Evolutionary conservation across 305 asterid genomes (phyloP), one percentile per base, ranked within the genome.

Genomic region (Withania somnifera): DNA sequence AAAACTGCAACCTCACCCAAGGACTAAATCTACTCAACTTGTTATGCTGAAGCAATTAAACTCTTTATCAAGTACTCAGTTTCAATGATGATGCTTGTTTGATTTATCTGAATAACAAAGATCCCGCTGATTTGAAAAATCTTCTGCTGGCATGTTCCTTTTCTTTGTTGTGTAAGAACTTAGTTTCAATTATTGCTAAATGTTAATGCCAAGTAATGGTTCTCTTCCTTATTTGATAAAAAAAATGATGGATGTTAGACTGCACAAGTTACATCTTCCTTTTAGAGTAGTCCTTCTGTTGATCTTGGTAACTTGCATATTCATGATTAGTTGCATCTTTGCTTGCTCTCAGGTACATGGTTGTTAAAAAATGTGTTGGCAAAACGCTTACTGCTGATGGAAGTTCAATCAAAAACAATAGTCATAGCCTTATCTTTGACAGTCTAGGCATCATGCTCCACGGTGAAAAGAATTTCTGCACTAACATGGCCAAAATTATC

Each of bases 371-470:
- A 86, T 85, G 79, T 54, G 84, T 81, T 66, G 86, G 85, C 68
- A 83, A 88, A 85, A 77, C 61, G 81, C 73, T 69, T 34, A 86
- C 82, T 81, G 87, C 83, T 84, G 84, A 84, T 71, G 86, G 84
- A 83, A 81, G 90, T 53, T 86, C 84, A 80, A 81, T 85, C 13
- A 58, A 81, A 86, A 81, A 76, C 82, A 82, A 86, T 58, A 38
- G 73, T 11, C 77, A 79, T 83, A 79, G 89, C 83, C 90, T 86
- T 51, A 87, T 92, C 84, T 94, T 94, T 82, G 87, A 84, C 86
- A 86, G 83, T 84, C 78, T 89, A 78, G 98, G 97, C 47, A 75
- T 92, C 90, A 85, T 91, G 93, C 91, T 94, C 79, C 95, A 89
- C 83, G 98, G 97, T 47, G 91, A 90, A 86, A 83, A 89, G 86